phyloP scores from a whole-genome alignment of 768 basidiomycete species.

The Tricholoma saponaceum region DNA sequence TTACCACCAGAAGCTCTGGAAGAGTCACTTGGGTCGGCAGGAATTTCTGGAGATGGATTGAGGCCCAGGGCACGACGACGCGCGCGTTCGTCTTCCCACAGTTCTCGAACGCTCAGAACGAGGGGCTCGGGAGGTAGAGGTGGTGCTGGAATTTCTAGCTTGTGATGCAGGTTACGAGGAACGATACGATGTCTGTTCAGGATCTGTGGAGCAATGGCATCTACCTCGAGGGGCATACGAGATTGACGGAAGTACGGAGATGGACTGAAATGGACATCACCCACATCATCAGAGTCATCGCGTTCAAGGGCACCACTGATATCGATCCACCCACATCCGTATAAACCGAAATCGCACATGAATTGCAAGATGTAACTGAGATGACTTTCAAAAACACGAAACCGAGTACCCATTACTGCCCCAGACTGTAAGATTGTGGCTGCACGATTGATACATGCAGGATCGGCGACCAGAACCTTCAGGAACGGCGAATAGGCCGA shows the following conservation, averaged over 20 bases:
- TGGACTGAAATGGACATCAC: slow-evolving; percentile 28
- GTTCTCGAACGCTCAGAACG: slow-evolving; percentile 83
- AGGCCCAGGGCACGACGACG: slow-evolving; percentile 67
- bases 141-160: slow-evolving; percentile 64
- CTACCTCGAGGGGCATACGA: slow-evolving; percentile 73
- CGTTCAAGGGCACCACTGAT: slow-evolving; percentile 65
- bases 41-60: slow-evolving; percentile 67
- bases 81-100: slow-evolving; percentile 95
- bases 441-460: slow-evolving; percentile 61
- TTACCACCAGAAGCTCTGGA: slow-evolving; percentile 52
- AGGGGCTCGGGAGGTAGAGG: slow-evolving; percentile 61
- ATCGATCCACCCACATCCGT: slow-evolving; percentile 90
- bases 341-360: slow-evolving; percentile 91
- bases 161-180: slow-evolving; percentile 59
- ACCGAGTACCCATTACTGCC: slow-evolving; percentile 74
- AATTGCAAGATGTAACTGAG: slow-evolving; percentile 87
- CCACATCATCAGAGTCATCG: slow-evolving; percentile 24
- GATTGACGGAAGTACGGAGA: slow-evolving; percentile 68
- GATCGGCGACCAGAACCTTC: slow-evolving; percentile 78
- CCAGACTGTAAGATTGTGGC: slow-evolving; percentile 79
- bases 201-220: slow-evolving; percentile 77
- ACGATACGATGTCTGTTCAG: slow-evolving; percentile 71
- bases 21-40: slow-evolving; percentile 63
- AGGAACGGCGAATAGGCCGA: slow-evolving; percentile 81
- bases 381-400: slow-evolving; percentile 86